Evolutionary conservation across 2,329 filamentous ascomycete species (phyloP).

Genomic region (Didymellaceae sp.): DNA sequence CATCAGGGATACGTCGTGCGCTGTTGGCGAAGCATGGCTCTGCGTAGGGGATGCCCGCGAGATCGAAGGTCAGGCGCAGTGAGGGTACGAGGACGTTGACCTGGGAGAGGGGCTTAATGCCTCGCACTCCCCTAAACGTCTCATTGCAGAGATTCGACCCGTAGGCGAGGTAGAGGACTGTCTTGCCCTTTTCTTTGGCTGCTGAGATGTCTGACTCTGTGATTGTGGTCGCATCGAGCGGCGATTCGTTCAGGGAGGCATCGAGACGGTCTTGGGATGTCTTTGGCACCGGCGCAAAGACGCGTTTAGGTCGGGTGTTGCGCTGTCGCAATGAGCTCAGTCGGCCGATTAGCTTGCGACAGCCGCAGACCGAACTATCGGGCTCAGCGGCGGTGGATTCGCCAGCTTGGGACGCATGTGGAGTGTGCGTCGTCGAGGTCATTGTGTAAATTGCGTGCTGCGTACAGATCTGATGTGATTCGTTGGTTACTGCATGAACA

Average conservation of each 20-base stretch:
- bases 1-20: slow-evolving; percentile 57
- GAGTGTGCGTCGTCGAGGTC: slow-evolving; percentile 23
- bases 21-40: slow-evolving; percentile 95
- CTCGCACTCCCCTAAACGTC: slow-evolving; percentile 79
- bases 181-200: slow-evolving; percentile 42
- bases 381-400: slow-evolving; percentile 7
- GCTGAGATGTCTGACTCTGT: slow-evolving; percentile 17
- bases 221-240: slow-evolving; percentile 29
- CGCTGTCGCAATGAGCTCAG: slow-evolving; percentile 17
- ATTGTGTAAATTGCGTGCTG: slow-evolving; percentile 41
- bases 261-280: slow-evolving; percentile 40
- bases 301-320: slow-evolving; percentile 12
- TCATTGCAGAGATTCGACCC: slow-evolving; percentile 85
- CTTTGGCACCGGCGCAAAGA: slow-evolving; percentile 27
- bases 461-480: slow-evolving; percentile 30
- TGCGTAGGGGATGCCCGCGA: slow-evolving; percentile 82
- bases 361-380: slow-evolving; percentile 13
- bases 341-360: slow-evolving; percentile 17
- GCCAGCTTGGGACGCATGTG: slow-evolving; percentile 9
- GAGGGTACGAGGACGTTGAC: slow-evolving; percentile 82
- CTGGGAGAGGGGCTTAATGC: slow-evolving; percentile 80
- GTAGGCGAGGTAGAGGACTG: slow-evolving; percentile 67
- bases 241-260: slow-evolving; percentile 39
- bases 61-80: slow-evolving; percentile 80
- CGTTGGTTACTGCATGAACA: slow-evolving; percentile 22